Evolutionary conservation across 1,139 yeast species (phyloP).

Genomic region (Hansenula anomala): DNA sequence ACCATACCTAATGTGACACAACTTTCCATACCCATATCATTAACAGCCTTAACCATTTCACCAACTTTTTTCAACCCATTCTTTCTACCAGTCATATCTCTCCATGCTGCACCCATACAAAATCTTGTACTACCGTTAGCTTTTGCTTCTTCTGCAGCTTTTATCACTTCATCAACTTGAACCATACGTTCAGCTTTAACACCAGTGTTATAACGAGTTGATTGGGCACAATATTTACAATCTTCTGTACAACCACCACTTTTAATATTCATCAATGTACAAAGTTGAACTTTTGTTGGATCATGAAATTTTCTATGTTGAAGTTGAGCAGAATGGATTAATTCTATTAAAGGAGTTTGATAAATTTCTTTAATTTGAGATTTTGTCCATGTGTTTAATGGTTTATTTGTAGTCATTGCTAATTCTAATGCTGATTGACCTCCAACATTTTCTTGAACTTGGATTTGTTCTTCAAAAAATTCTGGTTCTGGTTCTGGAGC

Average conservation of each 20-base stretch:
- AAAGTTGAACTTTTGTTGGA: constrained; percentile 67
- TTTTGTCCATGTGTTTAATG: constrained; percentile 55
- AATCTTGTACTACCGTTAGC: constrained; percentile 71
- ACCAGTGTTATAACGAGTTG: constrained; percentile 64
- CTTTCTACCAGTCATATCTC: constrained; percentile 78
- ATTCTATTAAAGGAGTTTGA: constrained; percentile 60
- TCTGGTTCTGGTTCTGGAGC: too few relatives aligned
- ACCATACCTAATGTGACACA: constrained; percentile 84
- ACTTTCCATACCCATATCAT: constrained; percentile 66
- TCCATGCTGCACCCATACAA: constrained; percentile 88
- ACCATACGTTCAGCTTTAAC: constrained; percentile 63
- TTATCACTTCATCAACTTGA: constrained; percentile 54
- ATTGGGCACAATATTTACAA: constrained; percentile 78
- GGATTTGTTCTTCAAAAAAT: neutral
- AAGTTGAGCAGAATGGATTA: constrained; percentile 55
- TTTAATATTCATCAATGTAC: constrained; percentile 70
- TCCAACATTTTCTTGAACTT: neutral
- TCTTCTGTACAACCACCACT: constrained; percentile 83
- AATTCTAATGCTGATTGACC: constrained; percentile 9
- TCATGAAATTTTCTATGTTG: constrained; percentile 67
- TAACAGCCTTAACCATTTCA: constrained; percentile 61
- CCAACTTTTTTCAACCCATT: constrained; percentile 58
- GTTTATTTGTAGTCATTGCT: constrained; percentile 28
- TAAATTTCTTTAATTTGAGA: constrained; percentile 56
- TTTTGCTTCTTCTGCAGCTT: constrained; percentile 62